Evolutionary conservation across 176 grass and related monocot species (phyloP).

Genomic region (Raddia distichophylla): DNA sequence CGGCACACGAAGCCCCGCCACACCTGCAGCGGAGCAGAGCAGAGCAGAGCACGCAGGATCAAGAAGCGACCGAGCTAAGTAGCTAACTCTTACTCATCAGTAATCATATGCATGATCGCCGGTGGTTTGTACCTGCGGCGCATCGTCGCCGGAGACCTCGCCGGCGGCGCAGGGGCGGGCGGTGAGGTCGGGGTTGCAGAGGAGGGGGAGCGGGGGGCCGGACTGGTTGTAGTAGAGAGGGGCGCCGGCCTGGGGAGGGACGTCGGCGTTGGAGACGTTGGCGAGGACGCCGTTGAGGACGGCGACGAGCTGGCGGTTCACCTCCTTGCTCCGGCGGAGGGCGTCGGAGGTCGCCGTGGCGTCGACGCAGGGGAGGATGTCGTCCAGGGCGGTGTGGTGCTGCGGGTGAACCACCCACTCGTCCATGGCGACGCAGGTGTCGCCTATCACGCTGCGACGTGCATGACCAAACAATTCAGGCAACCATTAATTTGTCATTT

Average conservation of each 20-base stretch:
- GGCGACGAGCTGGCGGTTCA: constrained; percentile 53
- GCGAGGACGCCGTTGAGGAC: constrained; percentile 49
- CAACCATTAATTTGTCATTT: not conserved
- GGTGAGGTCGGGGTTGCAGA: constrained; percentile 78
- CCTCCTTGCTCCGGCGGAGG: constrained; percentile 56
- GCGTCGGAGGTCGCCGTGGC: constrained; percentile 52
- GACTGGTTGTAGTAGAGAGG: constrained; percentile 80
- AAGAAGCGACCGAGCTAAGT: not conserved
- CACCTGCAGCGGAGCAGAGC: constrained; percentile 12
- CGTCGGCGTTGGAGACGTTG: constrained; percentile 66
- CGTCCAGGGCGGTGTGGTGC: constrained; percentile 65
- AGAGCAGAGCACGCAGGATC: not conserved
- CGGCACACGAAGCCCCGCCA: constrained; percentile 66
- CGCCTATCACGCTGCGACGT: constrained; percentile 55
- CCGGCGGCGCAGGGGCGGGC: constrained; percentile 49
- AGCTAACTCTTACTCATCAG: too few relatives aligned
- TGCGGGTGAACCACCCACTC: constrained; percentile 69
- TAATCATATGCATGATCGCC: not conserved
- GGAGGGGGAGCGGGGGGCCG: constrained; percentile 58
- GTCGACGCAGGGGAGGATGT: constrained; percentile 87
- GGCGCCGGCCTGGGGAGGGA: constrained; percentile 13
- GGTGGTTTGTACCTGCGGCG: constrained; percentile 40
- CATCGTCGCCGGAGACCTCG: constrained; percentile 47
- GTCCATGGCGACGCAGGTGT: constrained; percentile 87
- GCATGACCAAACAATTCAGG: not conserved